phyloP scores from a whole-genome alignment of 2,329 filamentous ascomycete species.

The Penicillium hordei region DNA sequence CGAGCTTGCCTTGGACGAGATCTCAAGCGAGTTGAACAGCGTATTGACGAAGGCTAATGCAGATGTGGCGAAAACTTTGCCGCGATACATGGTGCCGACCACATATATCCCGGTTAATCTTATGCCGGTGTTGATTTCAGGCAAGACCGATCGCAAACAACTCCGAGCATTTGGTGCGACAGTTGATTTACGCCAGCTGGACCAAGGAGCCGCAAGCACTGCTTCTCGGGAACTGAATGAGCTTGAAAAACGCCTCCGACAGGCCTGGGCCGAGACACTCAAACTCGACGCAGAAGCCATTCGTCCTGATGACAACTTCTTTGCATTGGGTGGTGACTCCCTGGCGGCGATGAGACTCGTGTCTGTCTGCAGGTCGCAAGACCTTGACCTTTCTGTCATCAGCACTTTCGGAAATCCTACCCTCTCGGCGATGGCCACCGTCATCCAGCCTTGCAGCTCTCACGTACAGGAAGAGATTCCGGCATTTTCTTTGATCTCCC shows the following conservation, averaged over 20 bases:
- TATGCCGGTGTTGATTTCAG: conserved; percentile 46
- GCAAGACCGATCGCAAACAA: conserved; percentile 47
- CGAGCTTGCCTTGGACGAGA: conserved; percentile 16
- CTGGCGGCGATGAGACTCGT: conserved; percentile 38
- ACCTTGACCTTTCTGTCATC: conserved; percentile 37
- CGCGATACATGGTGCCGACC: conserved; percentile 39
- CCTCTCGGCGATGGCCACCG: conserved; percentile 45
- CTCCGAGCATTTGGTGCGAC: conserved; percentile 37
- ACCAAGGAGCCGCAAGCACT: conserved; percentile 18
- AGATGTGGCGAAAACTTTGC: conserved; percentile 29
- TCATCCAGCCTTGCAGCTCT: conserved; percentile 31
- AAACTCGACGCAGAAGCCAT: conserved; percentile 37
- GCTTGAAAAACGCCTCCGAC: conserved; percentile 33
- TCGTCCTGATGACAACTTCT: conserved; percentile 39
- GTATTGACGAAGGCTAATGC: conserved; percentile 23
- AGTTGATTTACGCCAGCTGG: conserved; percentile 34
- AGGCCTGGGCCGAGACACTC: conserved; percentile 37
- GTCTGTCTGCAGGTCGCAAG: conserved; percentile 31
- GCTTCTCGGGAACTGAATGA: conserved; percentile 32
- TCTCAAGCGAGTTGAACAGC: conserved; percentile 19
- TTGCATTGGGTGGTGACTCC: conserved; percentile 38
- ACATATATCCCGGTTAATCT: conserved; percentile 46
- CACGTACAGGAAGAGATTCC: conserved; percentile 27
- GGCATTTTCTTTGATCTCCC: conserved; percentile 37
- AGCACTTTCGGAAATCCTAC: conserved; percentile 38